Base-by-base conservation (phyloP, 75 land plant species). In the Adiantum capillusveneris region DNA sequence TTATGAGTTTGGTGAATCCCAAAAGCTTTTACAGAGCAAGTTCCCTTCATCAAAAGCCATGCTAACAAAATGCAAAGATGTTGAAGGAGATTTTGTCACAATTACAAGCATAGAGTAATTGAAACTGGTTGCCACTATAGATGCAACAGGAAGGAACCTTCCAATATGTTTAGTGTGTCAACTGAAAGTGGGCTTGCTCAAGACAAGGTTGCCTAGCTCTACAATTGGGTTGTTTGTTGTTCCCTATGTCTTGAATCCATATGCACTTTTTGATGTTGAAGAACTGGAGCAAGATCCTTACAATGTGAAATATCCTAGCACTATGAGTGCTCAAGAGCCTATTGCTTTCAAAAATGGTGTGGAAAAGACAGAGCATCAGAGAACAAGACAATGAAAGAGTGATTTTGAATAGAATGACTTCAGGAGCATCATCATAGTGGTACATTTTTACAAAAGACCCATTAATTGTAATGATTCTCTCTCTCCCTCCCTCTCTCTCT, bases 251-350 rank as follows among this genome's bases (percentile, higher is more conserved):
- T 46, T 46, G 22, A 17, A 30, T 20, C 61, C 34, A 13, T 64
- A 82, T 55, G 77, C 79, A 42, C 65, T 86, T 57, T 75, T 83
- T 65, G 51, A 83, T 59, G 86, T 86, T 18, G 90, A 86, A 55
- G 90, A 83, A 49, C 65, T 39, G 24, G 90, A 86, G 37, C 90
- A 86, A 31, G 90, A 86, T 57, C 90, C 90, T 2, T 65, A 79
- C 29, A 21, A 64, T 19, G 80, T 82, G 58, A 86, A 86, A 57
- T 79, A 75, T n/a, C 31, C 30, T 55, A 53, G 59, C 30, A 20
- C 61, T 1, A 60, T 74, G 37, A 67, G 39, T 18, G 48, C 11
- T 25, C 31, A 25, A 18, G 65, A 57, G 6, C 37, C 36, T 28
- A 48, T 46, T 16, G 34, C 18, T 31, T 66, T 70, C 57, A 0